phyloP scores from a whole-genome alignment of 1,284 basidiomycete genomes.

The Marasmius oreades region DNA sequence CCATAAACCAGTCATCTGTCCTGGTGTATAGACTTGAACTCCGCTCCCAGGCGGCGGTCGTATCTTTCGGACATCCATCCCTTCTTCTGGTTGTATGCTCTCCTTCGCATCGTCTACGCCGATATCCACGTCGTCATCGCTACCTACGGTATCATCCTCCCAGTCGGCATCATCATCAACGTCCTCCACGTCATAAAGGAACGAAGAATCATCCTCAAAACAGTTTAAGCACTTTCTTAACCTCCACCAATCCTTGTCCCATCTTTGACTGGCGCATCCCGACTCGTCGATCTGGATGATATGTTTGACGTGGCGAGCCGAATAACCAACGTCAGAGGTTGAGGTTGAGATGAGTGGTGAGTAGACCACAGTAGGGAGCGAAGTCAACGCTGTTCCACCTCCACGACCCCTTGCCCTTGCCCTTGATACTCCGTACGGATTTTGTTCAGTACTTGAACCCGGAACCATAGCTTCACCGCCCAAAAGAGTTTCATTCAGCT shows the following conservation, averaged over 20 bases:
- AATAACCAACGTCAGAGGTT: neutral
- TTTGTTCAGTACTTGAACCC: no score
- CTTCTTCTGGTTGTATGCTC: neutral
- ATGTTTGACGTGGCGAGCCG: neutral
- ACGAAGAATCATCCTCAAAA: constrained; percentile 31
- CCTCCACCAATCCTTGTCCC: constrained; percentile 62
- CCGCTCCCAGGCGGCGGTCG: no score
- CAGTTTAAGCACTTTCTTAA: constrained; percentile 43
- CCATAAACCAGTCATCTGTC: neutral
- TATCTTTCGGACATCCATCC: constrained; percentile 6
- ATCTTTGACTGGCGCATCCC: constrained; percentile 35
- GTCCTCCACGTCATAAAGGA: no score
- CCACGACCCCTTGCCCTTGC: neutral
- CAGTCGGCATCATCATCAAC: no score
- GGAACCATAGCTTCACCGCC: constrained; percentile 20
- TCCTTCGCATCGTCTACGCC: neutral
- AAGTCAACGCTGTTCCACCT: constrained; percentile 8
- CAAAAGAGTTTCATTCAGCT: constrained; percentile 43
- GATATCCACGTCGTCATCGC: neutral
- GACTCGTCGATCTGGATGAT: constrained; percentile 21
- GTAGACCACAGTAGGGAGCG: neutral
- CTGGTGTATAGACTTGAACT: neutral
- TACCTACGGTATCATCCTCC: no score
- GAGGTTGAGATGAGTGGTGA: neutral
- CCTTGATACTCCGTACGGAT: neutral